phyloP scores from a whole-genome alignment of 192 early-diverging fungal genomes.

The Coemansia javaensis region DNA sequence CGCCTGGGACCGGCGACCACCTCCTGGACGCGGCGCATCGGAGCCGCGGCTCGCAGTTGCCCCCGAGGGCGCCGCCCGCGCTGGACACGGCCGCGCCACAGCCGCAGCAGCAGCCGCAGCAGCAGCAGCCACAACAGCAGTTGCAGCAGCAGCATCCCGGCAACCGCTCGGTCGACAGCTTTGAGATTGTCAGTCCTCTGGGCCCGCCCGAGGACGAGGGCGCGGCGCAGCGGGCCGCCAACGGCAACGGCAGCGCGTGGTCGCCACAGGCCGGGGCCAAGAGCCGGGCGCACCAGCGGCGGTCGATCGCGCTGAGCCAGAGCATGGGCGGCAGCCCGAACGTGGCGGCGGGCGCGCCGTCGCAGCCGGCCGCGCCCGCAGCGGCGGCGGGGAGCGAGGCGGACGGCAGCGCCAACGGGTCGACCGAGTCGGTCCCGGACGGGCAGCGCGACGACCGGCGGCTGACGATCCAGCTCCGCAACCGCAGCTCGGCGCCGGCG shows the following conservation, averaged over 20 bases:
- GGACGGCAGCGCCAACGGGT: too few species aligned
- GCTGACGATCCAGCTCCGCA: conserved; percentile 51
- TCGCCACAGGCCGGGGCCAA: conserved; percentile 7
- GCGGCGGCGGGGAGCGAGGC: not conserved
- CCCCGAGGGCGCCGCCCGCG: too few species aligned
- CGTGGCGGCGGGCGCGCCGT: conserved; percentile 3
- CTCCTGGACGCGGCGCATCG: too few species aligned
- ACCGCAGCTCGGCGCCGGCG: conserved; percentile 17
- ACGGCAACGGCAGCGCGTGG: conserved; percentile 18
- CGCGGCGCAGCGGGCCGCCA: not conserved
- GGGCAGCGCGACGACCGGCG: conserved; percentile 31
- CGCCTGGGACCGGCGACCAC: too few species aligned
- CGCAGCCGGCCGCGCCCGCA: conserved; percentile 1
- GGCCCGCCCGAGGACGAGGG: conserved; percentile 6
- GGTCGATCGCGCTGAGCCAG: conserved; percentile 38
- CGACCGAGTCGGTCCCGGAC: too few species aligned
- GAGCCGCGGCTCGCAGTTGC: not conserved
- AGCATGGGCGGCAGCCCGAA: conserved; percentile 5
- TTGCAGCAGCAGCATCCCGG: not conserved
- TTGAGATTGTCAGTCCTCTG: conserved; percentile 32
- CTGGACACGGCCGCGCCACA: too few species aligned
- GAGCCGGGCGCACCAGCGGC: conserved; percentile 20
- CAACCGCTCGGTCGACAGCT: conserved; percentile 25
- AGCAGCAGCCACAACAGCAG: too few species aligned
- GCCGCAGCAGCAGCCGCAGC: conserved; percentile 9